Evolutionary conservation across 2,329 filamentous ascomycete species (phyloP), one percentile per base, ranked within the genome.

Genomic region (Pseudofabraea citricarpa): DNA sequence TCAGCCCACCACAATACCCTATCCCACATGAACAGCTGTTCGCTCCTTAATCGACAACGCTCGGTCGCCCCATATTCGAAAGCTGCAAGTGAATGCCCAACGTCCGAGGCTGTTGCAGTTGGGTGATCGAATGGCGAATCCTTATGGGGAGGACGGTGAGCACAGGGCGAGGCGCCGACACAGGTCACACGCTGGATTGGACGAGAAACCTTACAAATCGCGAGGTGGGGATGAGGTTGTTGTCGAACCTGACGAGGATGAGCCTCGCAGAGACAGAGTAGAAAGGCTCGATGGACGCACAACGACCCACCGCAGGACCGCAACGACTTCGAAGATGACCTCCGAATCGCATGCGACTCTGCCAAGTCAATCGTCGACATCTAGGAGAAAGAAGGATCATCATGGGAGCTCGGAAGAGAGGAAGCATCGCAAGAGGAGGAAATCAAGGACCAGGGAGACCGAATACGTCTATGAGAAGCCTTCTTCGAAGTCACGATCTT

Each of bases 221-320:
- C 44, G 48, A 52, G 50, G 47, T 44, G 46, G 46, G 37, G 44
- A 50, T 23, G 43, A n/a, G 39, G 46, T 52, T 35, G 49, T 48
- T 51, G 46, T 44, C 15, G 51, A 57, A 22, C 47, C 43, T 16
- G 52, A 54, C 31, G 32, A 46, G 32, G 48, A 46, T 35, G 50
- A 56, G 23, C 24, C 52, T 35, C 51, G 56, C 26, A 57, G 56
- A 45, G 43, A 38, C 18, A 51, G 54, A 44, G 24, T 58, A 50
- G 51, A 60, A 54, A 58, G 50, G 47, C 51, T 54, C 44, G 55
- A 56, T 33, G 42, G 45, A n/a, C 35, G 45, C 41, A 38, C 45
- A 16, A 40, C 39, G 40, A 46, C 40, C 19, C 44, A 37, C 35
- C 10, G 44, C 29, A 51, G 44, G 43, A 38, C 40, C 26, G 41